These are phyloP conservation scores for Dactylellina parvicollis DNA, from an alignment of 2,329 filamentous ascomycete species.

Conservation along the genomic window DNA sequence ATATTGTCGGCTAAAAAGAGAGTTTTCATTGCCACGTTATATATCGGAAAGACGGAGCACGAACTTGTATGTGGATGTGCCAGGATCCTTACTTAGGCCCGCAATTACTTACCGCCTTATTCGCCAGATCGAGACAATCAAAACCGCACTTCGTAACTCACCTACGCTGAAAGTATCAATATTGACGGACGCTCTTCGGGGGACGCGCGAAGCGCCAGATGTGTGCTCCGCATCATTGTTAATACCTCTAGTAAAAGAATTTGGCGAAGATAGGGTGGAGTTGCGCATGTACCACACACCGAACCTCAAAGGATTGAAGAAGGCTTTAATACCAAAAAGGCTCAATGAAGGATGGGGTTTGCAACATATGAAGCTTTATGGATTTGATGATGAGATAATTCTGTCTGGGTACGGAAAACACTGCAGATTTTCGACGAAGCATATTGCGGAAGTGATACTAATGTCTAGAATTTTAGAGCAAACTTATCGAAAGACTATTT, in stretches of 20 bases:
- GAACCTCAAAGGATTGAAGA: conserved; percentile 86
- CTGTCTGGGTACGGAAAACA: conserved; percentile 76
- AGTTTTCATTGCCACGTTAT: conserved; percentile 94
- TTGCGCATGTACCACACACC: conserved; percentile 98
- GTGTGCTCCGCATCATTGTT: conserved; percentile 89
- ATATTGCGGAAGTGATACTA: neutral
- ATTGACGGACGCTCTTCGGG: conserved; percentile 87
- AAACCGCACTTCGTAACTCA: conserved; percentile 77
- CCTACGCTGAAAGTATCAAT: conserved; percentile 83
- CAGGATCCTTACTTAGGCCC: conserved; percentile 27
- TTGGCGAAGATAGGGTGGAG: conserved; percentile 84
- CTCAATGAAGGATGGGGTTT: conserved; percentile 99
- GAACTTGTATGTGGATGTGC: conserved; percentile 71
- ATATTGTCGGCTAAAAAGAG: conserved; percentile 80
- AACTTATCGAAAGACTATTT: conserved; percentile 96
- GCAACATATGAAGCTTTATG: conserved; percentile 99
- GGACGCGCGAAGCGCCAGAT: conserved; percentile 86
- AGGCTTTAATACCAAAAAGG: conserved; percentile 82
- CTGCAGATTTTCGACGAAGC: neutral
- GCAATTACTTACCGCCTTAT: conserved; percentile 2
- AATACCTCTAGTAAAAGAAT: conserved; percentile 82
- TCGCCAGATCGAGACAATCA: conserved; percentile 76
- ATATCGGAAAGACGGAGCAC: conserved; percentile 91
- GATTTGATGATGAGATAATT: conserved; percentile 93
- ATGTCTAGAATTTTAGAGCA: conserved; percentile 66